Base-by-base conservation (phyloP, 129 eudicot species). In the Flaveria sonorensis region DNA sequence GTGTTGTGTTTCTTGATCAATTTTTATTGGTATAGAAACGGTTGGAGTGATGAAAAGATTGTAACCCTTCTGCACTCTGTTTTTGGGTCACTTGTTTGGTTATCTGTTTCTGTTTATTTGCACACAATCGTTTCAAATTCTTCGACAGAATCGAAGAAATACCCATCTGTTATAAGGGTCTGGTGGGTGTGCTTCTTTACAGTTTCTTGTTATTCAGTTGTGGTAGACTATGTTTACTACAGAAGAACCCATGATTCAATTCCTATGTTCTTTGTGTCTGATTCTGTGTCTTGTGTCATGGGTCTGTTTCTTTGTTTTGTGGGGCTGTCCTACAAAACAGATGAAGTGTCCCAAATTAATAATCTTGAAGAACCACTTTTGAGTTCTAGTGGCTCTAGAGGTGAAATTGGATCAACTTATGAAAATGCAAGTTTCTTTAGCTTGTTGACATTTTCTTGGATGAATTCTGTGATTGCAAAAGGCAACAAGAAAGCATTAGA, bases 101-200 rank as follows among this genome's bases (percentile, higher is more conserved):
- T 89, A 2, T 81, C 70, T 16, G 45, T 93, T 36, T 86, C 77
- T 14, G 78, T 84, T 48, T 88, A 84, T 62, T 51, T 91, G 81
- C 82, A 84, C 26, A 82, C 62, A 6, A 79, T 82, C 4, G 65
- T 72, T 47, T 60, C 64, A 39, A 84, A 74, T 21, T 77, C 76
- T 30, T 61, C 70, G 74, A 76, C 68, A 36, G 40, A 28, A 30
- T 51, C 64, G 0, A 70, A 11, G 3, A 89, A 79, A 76, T 89
- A 87, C 36, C 98, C 97, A 0, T 74, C 81, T 39, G 78, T 86
- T 11, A 67, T 93, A 18, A 91, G 98, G 79, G 72, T 86, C 0
- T 94, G 93, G 97, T 94, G 93, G 96, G 86, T 70, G 6, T 71
- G 89, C 61, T 90, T 89, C 85, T 79, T 89, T 64, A 51, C 81